These are phyloP conservation scores for Avena eriantha DNA, from an alignment of 176 grass and related monocot genomes.

Conservation along the genomic window DNA sequence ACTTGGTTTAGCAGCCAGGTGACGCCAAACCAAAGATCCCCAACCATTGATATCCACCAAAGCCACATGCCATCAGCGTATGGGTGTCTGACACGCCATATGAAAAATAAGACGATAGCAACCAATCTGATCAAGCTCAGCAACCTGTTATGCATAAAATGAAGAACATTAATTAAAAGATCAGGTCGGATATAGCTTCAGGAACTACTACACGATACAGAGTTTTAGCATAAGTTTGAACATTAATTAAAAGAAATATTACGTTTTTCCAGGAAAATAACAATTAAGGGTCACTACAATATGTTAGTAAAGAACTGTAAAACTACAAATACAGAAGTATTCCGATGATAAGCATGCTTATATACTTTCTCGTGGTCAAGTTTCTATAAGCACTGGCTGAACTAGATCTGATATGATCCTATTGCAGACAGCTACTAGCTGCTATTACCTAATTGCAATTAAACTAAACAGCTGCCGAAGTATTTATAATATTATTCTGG, in stretches of 20 bases:
- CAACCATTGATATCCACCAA: slow-evolving; percentile 57
- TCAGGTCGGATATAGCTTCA: background rate
- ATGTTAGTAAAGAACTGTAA: background rate
- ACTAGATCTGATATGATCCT: background rate
- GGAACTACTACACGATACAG: background rate
- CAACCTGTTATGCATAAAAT: slow-evolving; percentile 36
- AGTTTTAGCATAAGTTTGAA: background rate
- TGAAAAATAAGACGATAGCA: slow-evolving; percentile 53
- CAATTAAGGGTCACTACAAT: background rate
- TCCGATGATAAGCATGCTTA: background rate
- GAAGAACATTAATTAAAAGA: slow-evolving; percentile 21
- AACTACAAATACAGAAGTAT: background rate
- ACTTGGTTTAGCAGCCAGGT: slow-evolving; percentile 54
- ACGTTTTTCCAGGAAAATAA: background rate
- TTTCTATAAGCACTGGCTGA: background rate
- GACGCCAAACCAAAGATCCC: slow-evolving; percentile 58
- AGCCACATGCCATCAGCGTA: slow-evolving; percentile 53
- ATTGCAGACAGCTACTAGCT: background rate
- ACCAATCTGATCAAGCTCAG: slow-evolving; percentile 50
- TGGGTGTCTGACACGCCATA: slow-evolving; percentile 56
- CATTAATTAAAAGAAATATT: too few relatives aligned
- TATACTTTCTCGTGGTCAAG: background rate
- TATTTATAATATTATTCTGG: background rate
- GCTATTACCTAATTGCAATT: background rate
- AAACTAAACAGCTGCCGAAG: background rate